phyloP scores from a whole-genome alignment of 495 filamentous ascomycete species.

The Aspergillus ellipticus region DNA sequence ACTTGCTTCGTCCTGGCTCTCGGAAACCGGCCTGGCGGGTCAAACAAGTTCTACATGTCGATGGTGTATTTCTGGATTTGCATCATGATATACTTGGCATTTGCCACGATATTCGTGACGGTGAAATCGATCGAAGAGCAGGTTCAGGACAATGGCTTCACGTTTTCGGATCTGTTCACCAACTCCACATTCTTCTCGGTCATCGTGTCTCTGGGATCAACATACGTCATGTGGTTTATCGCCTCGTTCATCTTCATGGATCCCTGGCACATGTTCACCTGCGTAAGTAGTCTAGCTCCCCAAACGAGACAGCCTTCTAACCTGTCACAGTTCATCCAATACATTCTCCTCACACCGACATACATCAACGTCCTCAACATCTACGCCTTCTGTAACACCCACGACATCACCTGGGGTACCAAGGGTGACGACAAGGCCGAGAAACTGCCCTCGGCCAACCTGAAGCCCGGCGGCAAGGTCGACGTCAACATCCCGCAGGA shows the following conservation, averaged over 20 bases:
- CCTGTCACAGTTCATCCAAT: conserved; percentile 72
- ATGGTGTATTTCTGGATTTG: conserved; percentile 97
- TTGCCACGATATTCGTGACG: conserved; percentile 93
- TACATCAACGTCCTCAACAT: conserved; percentile 98
- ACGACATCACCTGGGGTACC: conserved; percentile 96
- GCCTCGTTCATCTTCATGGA: conserved; percentile 95
- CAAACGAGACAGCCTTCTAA: conserved; percentile 4
- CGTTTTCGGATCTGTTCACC: conserved; percentile 66
- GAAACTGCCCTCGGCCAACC: conserved; percentile 73
- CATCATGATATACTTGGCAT: conserved; percentile 93
- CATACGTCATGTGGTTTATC: conserved; percentile 90
- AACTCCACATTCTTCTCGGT: conserved; percentile 91
- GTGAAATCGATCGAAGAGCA: conserved; percentile 76
- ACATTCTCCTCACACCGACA: conserved; percentile 88
- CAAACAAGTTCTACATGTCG: conserved; percentile 88
- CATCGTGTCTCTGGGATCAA: conserved; percentile 85
- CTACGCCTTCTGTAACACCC: conserved; percentile 97
- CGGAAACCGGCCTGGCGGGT: conserved; percentile 94
- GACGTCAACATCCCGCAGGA: conserved; percentile 91
- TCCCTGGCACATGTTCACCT: conserved; percentile 98
- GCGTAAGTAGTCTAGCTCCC: conserved; percentile 35
- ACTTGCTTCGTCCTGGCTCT: conserved; percentile 94
- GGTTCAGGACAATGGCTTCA: conserved; percentile 54
- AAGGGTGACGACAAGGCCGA: conserved; percentile 90
- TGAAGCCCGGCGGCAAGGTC: conserved; percentile 89